phyloP scores from a whole-genome alignment of 2,329 filamentous ascomycete species.

The Aspergillus fumigatus region DNA sequence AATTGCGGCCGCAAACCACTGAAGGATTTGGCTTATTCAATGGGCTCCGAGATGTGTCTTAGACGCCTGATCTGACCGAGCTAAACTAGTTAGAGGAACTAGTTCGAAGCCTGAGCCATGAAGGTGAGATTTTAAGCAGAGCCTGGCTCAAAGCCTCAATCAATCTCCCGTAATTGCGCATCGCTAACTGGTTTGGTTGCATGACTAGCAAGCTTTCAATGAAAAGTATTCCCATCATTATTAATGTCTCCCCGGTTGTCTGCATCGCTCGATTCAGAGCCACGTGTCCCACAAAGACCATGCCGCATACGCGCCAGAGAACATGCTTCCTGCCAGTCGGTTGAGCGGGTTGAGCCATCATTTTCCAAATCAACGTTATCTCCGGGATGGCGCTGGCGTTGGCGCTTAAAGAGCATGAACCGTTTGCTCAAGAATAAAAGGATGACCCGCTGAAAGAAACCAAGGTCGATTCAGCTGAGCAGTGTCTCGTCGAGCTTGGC shows the following conservation, averaged over 20 bases:
- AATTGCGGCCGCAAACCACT: conserved; percentile 14
- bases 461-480: not conserved
- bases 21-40: conserved; percentile 6
- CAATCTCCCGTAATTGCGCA: not conserved
- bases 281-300: conserved; percentile 15
- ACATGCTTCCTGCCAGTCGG: conserved; percentile 3
- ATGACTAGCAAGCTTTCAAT: not conserved
- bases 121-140: not conserved
- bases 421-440: not conserved
- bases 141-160: not conserved
- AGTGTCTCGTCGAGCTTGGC: not conserved
- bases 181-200: not conserved
- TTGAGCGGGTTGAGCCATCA: conserved; percentile 3
- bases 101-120: not conserved
- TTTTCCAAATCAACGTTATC: conserved; percentile 8
- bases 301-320: conserved; percentile 15
- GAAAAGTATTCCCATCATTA: not conserved
- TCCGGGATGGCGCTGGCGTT: conserved; percentile 10
- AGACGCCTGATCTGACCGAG: not conserved
- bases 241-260: not conserved
- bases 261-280: conserved; percentile 13
- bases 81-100: not conserved
- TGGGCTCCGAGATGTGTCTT: not conserved
- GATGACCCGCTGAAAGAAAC: not conserved
- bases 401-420: conserved; percentile 8